phyloP scores from a whole-genome alignment of 345 rosid species.

The Xanthoceras sorbifolium region DNA sequence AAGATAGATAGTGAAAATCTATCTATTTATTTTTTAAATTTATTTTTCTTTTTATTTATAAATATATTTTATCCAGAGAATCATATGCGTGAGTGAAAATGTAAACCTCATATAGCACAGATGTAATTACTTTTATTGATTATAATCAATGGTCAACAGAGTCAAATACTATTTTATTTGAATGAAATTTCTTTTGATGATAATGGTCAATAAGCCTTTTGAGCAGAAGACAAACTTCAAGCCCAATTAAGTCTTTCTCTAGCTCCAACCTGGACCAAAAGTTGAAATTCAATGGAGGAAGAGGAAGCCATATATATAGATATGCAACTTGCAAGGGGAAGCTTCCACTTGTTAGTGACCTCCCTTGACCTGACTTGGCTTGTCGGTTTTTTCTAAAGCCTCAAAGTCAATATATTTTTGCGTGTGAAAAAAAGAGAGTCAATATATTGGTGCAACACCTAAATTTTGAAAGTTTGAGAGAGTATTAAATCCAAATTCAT shows the following conservation, averaged over 20 bases:
- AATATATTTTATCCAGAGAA: too few relatives aligned
- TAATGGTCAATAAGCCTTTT: not conserved
- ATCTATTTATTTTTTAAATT: too few relatives aligned
- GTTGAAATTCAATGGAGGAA: not conserved
- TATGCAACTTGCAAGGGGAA: not conserved
- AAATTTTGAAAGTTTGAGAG: not conserved
- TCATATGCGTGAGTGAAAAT: too few relatives aligned
- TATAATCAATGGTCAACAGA: too few relatives aligned
- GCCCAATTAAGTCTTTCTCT: not conserved
- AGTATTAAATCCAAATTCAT: too few relatives aligned
- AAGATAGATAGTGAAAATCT: too few relatives aligned
- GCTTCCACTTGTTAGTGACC: not conserved
- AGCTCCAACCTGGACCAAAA: not conserved
- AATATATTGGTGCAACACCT: not conserved
- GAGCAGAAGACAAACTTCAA: not conserved
- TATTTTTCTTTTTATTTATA: too few relatives aligned
- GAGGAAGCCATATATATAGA: not conserved
- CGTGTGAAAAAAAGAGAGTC: too few relatives aligned
- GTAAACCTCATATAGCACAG: too few relatives aligned
- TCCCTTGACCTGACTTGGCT: not conserved
- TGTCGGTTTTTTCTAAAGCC: not conserved
- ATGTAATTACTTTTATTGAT: too few relatives aligned
- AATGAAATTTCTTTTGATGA: not conserved
- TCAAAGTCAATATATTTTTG: not conserved
- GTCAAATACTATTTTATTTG: too few relatives aligned